These are phyloP conservation scores for Geotrichum phurueaensis DNA, from an alignment of 1,139 yeast genomes.

Conservation along the genomic window DNA sequence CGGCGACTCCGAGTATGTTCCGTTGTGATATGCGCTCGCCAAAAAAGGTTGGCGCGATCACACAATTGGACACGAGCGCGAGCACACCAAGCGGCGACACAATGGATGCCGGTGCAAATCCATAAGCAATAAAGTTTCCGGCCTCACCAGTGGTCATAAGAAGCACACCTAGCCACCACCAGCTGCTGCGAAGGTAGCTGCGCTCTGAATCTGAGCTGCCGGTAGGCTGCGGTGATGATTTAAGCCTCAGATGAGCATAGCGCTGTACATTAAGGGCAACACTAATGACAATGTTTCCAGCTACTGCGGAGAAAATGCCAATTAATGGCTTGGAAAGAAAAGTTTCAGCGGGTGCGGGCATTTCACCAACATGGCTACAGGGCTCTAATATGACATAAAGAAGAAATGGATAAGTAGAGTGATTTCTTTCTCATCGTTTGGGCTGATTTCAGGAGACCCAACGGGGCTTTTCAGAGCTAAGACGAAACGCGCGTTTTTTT, in stretches of 20 bases:
- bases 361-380: background rate
- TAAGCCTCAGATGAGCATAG: constrained; percentile 28
- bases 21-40: constrained; percentile 35
- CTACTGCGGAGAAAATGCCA: constrained; percentile 25
- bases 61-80: constrained; percentile 41
- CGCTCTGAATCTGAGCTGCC: constrained; percentile 6
- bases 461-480: background rate
- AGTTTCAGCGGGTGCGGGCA: background rate
- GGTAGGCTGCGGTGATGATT: constrained; percentile 10
- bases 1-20: constrained; percentile 37
- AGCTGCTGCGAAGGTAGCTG: constrained; percentile 27
- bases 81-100: constrained; percentile 46
- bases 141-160: constrained; percentile 42
- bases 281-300: constrained; percentile 36
- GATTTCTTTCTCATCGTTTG: background rate
- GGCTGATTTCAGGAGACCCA: background rate
- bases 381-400: background rate
- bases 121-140: constrained; percentile 44
- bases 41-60: constrained; percentile 43
- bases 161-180: constrained; percentile 41
- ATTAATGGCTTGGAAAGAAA: background rate
- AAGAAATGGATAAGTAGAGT: background rate
- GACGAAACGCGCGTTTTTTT: background rate
- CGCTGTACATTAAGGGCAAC: constrained; percentile 39
- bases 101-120: constrained; percentile 43